These are phyloP conservation scores for Gastrolobium bilobum DNA, from an alignment of 306 rosid genomes.

Conservation along the genomic window DNA sequence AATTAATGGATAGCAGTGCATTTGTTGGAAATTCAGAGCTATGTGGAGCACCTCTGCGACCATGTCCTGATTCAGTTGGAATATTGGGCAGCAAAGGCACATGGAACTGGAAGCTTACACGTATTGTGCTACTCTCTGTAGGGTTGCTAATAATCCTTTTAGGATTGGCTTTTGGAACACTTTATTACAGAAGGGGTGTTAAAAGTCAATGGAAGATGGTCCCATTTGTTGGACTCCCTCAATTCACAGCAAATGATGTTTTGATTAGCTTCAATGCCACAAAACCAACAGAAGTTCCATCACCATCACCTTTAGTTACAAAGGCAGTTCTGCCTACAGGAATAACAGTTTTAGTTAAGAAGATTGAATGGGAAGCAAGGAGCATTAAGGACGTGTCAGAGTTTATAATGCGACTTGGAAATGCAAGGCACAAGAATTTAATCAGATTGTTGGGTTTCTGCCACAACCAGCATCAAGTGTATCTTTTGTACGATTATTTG, in stretches of 20 bases:
- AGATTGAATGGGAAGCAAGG: slow-evolving; percentile 75
- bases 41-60: slow-evolving; percentile 82
- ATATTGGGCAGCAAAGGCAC: slow-evolving; percentile 66
- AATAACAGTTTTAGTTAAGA: slow-evolving; percentile 82
- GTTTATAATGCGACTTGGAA: slow-evolving; percentile 67
- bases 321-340: slow-evolving; percentile 93
- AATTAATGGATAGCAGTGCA: slow-evolving; percentile 69
- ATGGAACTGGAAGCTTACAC: slow-evolving; percentile 65
- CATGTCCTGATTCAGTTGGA: slow-evolving; percentile 69
- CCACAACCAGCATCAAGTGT: slow-evolving; percentile 79
- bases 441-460: slow-evolving; percentile 76
- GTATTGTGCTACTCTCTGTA: slow-evolving; percentile 64
- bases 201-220: slow-evolving; percentile 87
- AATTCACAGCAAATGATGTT: slow-evolving; percentile 81
- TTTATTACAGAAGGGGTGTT: slow-evolving; percentile 59
- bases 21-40: slow-evolving; percentile 84
- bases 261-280: slow-evolving; percentile 70
- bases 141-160: slow-evolving; percentile 63
- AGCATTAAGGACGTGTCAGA: slow-evolving; percentile 58
- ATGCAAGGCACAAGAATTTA: slow-evolving; percentile 80
- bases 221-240: slow-evolving; percentile 84
- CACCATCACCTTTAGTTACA: slow-evolving; percentile 60
- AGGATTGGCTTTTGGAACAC: slow-evolving; percentile 58
- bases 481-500: slow-evolving; percentile 78
- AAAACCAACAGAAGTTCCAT: slow-evolving; percentile 58